A percentile compares a stretch with the other conserved stretches of the same genome.
Evolutionary conservation across 768 basidiomycete species (phyloP).

Genomic region (Lentinula aciculospora): DNA sequence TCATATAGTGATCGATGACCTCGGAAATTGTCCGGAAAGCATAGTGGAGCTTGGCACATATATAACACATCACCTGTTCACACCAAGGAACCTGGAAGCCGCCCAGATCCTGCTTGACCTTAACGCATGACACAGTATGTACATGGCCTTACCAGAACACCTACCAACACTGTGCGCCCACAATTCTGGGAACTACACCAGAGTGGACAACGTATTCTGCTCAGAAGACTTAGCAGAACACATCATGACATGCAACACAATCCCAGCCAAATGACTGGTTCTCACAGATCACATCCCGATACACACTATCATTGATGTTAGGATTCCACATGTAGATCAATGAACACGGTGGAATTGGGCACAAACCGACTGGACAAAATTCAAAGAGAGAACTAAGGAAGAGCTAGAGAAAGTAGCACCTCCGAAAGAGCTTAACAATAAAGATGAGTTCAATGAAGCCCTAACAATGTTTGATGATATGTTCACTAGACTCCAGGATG

Average conservation of each 20-base stretch:
- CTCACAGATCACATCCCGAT: background rate
- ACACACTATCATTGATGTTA: background rate
- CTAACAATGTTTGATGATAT: background rate
- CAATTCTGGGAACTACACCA: slow-evolving; percentile 24
- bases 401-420: background rate
- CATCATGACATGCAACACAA: slow-evolving; percentile 4
- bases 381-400: background rate
- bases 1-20: too few species aligned
- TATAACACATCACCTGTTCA: slow-evolving; percentile 39
- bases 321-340: background rate
- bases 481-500: background rate
- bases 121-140: background rate
- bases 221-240: slow-evolving; percentile 11
- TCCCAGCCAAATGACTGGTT: background rate
- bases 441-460: background rate
- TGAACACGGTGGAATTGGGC: background rate
- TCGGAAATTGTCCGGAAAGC: too few species aligned
- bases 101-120: slow-evolving; percentile 14
- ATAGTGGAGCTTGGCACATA: too few species aligned
- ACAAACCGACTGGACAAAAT: background rate
- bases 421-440: too few species aligned
- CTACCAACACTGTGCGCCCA: slow-evolving; percentile 26
- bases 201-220: slow-evolving; percentile 40
- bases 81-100: slow-evolving; percentile 11
- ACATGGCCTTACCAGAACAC: background rate